Conservation (phyloP, 2,329 filamentous ascomycete genomes). For the Arachnomyces sp. region DNA sequence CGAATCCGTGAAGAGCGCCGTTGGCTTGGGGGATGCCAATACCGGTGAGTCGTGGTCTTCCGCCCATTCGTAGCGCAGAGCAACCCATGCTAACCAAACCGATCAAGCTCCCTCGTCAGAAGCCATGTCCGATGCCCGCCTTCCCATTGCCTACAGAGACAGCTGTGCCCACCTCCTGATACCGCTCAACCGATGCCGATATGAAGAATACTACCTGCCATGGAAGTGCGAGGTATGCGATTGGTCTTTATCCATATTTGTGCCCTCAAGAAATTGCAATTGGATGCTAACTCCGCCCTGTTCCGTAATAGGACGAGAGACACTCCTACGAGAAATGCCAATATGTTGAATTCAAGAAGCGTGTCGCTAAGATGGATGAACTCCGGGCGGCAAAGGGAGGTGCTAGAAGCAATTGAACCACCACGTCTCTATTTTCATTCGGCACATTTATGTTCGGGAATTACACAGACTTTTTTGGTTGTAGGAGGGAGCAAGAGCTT, state of each 20-base stretch:
- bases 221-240: constrained; percentile 90
- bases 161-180: constrained; percentile 92
- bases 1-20: constrained; percentile 42
- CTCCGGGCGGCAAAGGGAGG: constrained; percentile 77
- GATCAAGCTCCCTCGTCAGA: constrained; percentile 48
- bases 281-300: constrained; percentile 1
- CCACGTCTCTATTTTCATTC: no score
- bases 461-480: background rate
- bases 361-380: constrained; percentile 98
- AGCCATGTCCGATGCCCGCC: constrained; percentile 85
- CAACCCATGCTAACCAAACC: constrained; percentile 3
- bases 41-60: constrained; percentile 24
- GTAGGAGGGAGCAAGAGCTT: no score
- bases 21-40: constrained; percentile 35
- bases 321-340: constrained; percentile 99
- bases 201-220: constrained; percentile 84
- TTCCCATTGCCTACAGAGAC: constrained; percentile 88
- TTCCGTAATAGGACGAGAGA: constrained; percentile 66
- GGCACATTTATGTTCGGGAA: constrained; percentile 8
- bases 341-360: constrained; percentile 97
- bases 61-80: constrained; percentile 17
- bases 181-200: constrained; percentile 89
- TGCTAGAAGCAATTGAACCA: constrained; percentile 67
- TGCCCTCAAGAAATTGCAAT: constrained; percentile 6
- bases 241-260: constrained; percentile 1